A percentile compares a stretch with the other conserved stretches of the same genome.
Evolutionary conservation across 2,329 filamentous ascomycete species (phyloP).

Genomic region (Botrytis squamosa): DNA sequence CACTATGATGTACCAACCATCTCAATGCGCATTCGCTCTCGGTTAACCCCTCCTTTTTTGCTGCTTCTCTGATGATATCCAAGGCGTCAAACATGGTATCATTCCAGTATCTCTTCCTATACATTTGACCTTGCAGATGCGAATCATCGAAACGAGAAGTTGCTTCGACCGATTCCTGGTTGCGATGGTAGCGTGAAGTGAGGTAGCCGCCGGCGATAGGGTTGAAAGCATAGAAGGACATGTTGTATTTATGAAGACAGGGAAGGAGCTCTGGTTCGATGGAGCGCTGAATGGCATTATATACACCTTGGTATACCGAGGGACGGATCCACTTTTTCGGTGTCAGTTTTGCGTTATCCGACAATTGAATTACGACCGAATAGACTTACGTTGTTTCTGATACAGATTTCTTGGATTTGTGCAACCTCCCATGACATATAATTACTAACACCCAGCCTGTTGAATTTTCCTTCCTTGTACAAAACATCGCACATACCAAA

Average conservation of each 20-base stretch:
- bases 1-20: slow-evolving; percentile 71
- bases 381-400: slow-evolving; percentile 31
- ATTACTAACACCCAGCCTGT: slow-evolving; percentile 59
- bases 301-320: slow-evolving; percentile 40
- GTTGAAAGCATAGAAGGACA: slow-evolving; percentile 62
- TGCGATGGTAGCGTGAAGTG: slow-evolving; percentile 49
- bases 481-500: slow-evolving; percentile 38
- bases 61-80: slow-evolving; percentile 63
- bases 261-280: slow-evolving; percentile 62
- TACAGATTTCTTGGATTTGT: slow-evolving; percentile 38
- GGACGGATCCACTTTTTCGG: slow-evolving; percentile 36
- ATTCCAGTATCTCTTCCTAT: slow-evolving; percentile 59
- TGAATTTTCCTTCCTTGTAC: slow-evolving; percentile 40
- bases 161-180: slow-evolving; percentile 22
- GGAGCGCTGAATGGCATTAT: slow-evolving; percentile 41
- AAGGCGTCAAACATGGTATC: slow-evolving; percentile 65
- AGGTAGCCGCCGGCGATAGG: slow-evolving; percentile 52
- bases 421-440: slow-evolving; percentile 47
- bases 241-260: slow-evolving; percentile 56
- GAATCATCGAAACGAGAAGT: slow-evolving; percentile 39
- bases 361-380: no score
- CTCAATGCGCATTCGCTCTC: slow-evolving; percentile 74
- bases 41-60: slow-evolving; percentile 64
- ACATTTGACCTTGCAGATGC: slow-evolving; percentile 50
- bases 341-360: not conserved